Base-by-base conservation (phyloP, 2,329 filamentous ascomycete species). In the Penicillium nordicum region DNA sequence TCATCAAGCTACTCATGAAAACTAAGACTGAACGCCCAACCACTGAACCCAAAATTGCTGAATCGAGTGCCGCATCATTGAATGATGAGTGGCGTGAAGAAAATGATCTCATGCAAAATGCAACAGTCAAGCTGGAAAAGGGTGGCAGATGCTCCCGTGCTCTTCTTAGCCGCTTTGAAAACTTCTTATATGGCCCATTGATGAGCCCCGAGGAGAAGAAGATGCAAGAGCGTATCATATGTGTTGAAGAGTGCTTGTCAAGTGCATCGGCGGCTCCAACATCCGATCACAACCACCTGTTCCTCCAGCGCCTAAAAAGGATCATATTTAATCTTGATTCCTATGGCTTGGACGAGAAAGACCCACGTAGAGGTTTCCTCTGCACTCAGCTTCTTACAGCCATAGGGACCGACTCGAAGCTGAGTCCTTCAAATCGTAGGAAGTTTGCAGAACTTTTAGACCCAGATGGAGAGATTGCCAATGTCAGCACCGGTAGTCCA, bases 141-240 rank as follows among this genome's bases (percentile, higher is more conserved):
- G 34, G 43, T 11, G 50, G 50, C 7, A 18, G 16, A 32, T 53
- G 43, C 25, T 53, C 50, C 32, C 34, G 34, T 25, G 21, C 43
- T 18, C 34, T 46, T 40, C 44, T 53, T 18, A 53, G n/a, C 34
- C 50, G 50, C 1, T 48, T 47, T 30, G 50, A 53, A 14, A 46
- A 32, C 4, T 53, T 53, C 43, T 18, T 53, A 12, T 48, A 53
- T 32, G 43, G 50, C 29, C 49, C 49, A 45, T 53, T 48, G 21
- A 53, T 32, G 50, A 53, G 40, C 16, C 12, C 38, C 16, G 36
- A 38, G 27, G 50, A 53, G 11, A 53, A 18, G 50, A 53, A 21
- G 16, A 40, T 23, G 4, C 50, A 48, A 27, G 50, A 53, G 29
- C 50, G 34, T n/a, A 29, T 40, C 21, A 53, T 53, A 12, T 47